A percentile compares a stretch with the other conserved stretches of the same genome.
These are phyloP conservation scores for Aspergillus latus DNA, from an alignment of 2,329 filamentous ascomycete species.

Conservation along the genomic window DNA sequence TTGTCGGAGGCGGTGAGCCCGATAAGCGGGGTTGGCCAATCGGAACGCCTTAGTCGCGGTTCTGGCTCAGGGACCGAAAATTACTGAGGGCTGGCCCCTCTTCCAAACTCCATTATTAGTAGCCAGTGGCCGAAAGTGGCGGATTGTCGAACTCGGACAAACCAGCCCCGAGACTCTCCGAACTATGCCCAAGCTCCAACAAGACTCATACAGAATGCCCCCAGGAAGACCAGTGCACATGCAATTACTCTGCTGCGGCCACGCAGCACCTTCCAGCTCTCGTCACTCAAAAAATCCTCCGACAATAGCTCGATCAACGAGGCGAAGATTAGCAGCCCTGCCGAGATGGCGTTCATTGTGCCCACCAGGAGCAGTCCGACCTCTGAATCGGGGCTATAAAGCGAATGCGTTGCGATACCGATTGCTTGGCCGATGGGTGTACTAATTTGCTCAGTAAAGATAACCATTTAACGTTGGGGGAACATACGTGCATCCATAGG, in stretches of 20 bases:
- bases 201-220: constrained; percentile 67
- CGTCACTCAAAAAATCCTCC: constrained; percentile 74
- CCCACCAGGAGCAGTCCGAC: constrained; percentile 74
- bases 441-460: constrained; percentile 39
- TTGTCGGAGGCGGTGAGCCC: constrained; percentile 37
- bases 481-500: constrained; percentile 60
- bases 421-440: constrained; percentile 78
- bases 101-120: no score
- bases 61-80: neutral
- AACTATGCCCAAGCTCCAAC: constrained; percentile 69
- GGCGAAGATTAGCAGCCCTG: constrained; percentile 73
- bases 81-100: no score
- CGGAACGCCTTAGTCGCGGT: constrained; percentile 5
- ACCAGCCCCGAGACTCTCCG: neutral
- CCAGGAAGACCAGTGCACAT: constrained; percentile 62
- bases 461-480: neutral
- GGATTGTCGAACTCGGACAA: neutral
- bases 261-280: constrained; percentile 67
- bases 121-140: neutral
- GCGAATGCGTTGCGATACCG: constrained; percentile 69
- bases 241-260: constrained; percentile 63
- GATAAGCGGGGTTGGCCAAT: constrained; percentile 32
- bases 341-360: constrained; percentile 78
- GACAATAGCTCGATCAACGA: constrained; percentile 75
- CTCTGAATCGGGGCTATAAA: constrained; percentile 73